Evolutionary conservation across 2,329 filamentous ascomycete species (phyloP).

Genomic region (Stachybotrys chartarum): DNA sequence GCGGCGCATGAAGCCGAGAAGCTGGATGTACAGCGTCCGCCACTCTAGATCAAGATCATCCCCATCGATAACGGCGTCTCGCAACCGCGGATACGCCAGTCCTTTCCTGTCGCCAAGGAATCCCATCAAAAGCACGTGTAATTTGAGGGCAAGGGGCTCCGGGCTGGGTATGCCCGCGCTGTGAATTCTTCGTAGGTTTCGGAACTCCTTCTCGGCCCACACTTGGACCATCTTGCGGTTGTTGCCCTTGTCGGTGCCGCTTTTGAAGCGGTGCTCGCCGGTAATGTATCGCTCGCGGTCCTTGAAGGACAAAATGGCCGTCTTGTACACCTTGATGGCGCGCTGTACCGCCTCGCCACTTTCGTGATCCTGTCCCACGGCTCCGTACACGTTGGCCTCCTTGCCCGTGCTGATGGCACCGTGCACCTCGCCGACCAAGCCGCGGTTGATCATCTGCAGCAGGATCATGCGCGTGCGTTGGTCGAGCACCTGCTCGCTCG

Average conservation of each 20-base stretch:
- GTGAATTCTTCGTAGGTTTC: slow-evolving; percentile 82
- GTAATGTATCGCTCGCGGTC: slow-evolving; percentile 94
- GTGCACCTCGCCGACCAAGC: slow-evolving; percentile 83
- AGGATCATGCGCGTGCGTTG: slow-evolving; percentile 92
- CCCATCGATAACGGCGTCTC: slow-evolving; percentile 70
- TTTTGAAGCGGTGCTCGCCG: slow-evolving; percentile 86
- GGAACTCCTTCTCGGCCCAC: slow-evolving; percentile 98
- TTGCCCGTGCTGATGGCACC: slow-evolving; percentile 95
- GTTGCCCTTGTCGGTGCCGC: slow-evolving; percentile 88
- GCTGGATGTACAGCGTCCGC: slow-evolving; percentile 71
- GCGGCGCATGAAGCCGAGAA: slow-evolving; percentile 81
- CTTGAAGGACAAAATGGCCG: slow-evolving; percentile 94
- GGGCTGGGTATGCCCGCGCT: slow-evolving; percentile 82
- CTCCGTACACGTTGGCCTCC: slow-evolving; percentile 96
- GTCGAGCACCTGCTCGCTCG: slow-evolving; percentile 90
- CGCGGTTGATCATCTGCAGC: slow-evolving; percentile 90
- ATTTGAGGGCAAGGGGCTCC: slow-evolving; percentile 78
- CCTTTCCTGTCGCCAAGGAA: slow-evolving; percentile 86
- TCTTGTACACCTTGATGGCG: slow-evolving; percentile 99
- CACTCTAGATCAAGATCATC: slow-evolving; percentile 66
- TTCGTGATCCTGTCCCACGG: slow-evolving; percentile 55
- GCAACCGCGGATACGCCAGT: slow-evolving; percentile 78
- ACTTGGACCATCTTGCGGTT: slow-evolving; percentile 96
- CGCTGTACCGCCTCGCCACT: slow-evolving; percentile 57
- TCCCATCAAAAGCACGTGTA: slow-evolving; percentile 93